A percentile compares a stretch with the other conserved stretches of the same genome.
These are phyloP conservation scores for Incumbomyces lentus DNA, from an alignment of 2,329 filamentous ascomycete genomes.

Conservation along the genomic window DNA sequence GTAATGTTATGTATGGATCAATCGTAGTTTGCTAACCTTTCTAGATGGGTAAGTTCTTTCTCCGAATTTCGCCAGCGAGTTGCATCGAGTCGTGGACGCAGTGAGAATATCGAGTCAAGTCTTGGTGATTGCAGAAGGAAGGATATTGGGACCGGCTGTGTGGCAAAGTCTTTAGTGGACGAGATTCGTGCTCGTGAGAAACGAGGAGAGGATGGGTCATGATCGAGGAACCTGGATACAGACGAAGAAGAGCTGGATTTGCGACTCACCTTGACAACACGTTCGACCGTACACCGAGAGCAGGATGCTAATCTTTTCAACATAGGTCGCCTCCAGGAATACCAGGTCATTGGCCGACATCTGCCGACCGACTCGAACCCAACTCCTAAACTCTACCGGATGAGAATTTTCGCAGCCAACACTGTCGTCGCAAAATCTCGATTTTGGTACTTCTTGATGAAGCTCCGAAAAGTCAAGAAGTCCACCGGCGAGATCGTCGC, in stretches of 20 bases:
- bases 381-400: constrained; percentile 97
- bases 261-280: too few relatives aligned
- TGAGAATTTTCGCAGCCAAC: constrained; percentile 99
- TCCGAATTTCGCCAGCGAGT: too few relatives aligned
- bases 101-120: too few relatives aligned
- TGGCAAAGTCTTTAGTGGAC: too few relatives aligned
- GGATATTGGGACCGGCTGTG: too few relatives aligned
- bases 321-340: constrained; percentile 97
- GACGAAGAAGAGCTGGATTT: too few relatives aligned
- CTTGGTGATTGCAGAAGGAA: too few relatives aligned
- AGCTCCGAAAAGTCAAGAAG: constrained; percentile 99
- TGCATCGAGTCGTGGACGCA: too few relatives aligned
- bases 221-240: too few relatives aligned
- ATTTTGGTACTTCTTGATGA: constrained; percentile 99
- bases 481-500: constrained; percentile 98
- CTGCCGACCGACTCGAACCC: constrained; percentile 96
- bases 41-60: constrained; percentile 52
- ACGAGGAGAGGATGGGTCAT: too few relatives aligned
- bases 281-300: not conserved
- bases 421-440: constrained; percentile 97
- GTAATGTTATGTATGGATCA: constrained; percentile 19
- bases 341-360: constrained; percentile 99
- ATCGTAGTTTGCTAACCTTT: constrained; percentile 21
- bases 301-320: constrained; percentile 9
- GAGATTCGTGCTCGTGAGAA: too few relatives aligned